Evolutionary conservation across 257 asterid species (phyloP).

Genomic region (Scutellaria galericulata): DNA sequence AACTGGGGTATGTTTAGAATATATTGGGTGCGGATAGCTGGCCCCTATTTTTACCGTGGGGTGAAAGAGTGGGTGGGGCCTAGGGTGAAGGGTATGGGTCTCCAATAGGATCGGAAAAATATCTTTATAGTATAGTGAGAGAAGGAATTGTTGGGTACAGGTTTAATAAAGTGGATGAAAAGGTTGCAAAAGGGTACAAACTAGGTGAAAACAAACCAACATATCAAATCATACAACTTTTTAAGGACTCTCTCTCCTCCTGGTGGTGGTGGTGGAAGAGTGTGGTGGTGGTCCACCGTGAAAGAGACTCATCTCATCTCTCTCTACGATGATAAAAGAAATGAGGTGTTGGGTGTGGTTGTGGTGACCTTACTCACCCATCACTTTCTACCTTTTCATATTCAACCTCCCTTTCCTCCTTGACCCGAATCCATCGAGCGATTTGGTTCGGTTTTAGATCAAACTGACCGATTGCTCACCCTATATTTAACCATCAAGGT

Average conservation of each 20-base stretch:
- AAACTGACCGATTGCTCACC: too few relatives aligned
- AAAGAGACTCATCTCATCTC: slow-evolving; percentile 29
- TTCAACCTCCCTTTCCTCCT: too few relatives aligned
- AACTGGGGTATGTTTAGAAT: too few relatives aligned
- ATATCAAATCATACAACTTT: slow-evolving; percentile 68
- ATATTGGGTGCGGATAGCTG: too few relatives aligned
- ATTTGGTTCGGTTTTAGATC: too few relatives aligned
- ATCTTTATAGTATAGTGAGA: slow-evolving; percentile 14
- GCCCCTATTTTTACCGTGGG: slow-evolving; percentile 7
- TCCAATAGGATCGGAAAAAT: slow-evolving; percentile 64
- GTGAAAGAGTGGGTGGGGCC: background rate
- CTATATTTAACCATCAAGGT: too few relatives aligned
- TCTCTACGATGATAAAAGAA: slow-evolving; percentile 30
- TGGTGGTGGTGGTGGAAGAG: slow-evolving; percentile 26
- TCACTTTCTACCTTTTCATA: too few relatives aligned
- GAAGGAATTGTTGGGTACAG: slow-evolving; percentile 28
- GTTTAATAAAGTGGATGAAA: slow-evolving; percentile 44
- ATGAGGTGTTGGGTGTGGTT: slow-evolving; percentile 5
- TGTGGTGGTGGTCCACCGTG: slow-evolving; percentile 39
- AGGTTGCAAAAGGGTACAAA: slow-evolving; percentile 45
- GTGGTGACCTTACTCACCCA: too few relatives aligned
- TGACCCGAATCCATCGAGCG: too few relatives aligned
- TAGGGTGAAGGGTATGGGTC: background rate
- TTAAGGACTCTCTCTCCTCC: slow-evolving; percentile 31
- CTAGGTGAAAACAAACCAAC: slow-evolving; percentile 53